Percentiles rank a stretch among this genome's conserved stretches.
These are phyloP conservation scores for Salinomyces thailandicus DNA, from an alignment of 2,329 filamentous ascomycete species.

Conservation along the genomic window DNA sequence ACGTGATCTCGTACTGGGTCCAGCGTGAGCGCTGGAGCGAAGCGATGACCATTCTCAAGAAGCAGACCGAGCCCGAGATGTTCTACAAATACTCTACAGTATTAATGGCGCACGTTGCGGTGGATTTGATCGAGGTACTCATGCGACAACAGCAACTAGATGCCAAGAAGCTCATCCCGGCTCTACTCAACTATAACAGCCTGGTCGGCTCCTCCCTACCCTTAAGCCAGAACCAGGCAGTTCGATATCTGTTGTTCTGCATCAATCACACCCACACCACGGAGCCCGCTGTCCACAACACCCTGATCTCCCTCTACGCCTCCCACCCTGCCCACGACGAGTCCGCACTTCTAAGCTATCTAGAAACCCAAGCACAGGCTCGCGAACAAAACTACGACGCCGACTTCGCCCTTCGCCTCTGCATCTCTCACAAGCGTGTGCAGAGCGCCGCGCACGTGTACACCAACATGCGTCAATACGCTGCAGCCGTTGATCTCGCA, in stretches of 20 bases:
- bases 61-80: slow-evolving; percentile 81
- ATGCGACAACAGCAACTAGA: slow-evolving; percentile 84
- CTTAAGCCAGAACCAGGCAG: slow-evolving; percentile 68
- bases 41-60: slow-evolving; percentile 78
- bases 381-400: slow-evolving; percentile 82
- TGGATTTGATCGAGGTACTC: slow-evolving; percentile 84
- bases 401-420: slow-evolving; percentile 89
- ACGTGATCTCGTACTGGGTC: slow-evolving; percentile 93
- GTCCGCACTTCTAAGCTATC: slow-evolving; percentile 72
- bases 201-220: slow-evolving; percentile 50
- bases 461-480: slow-evolving; percentile 88
- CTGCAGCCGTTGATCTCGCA: slow-evolving; percentile 85
- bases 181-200: slow-evolving; percentile 86
- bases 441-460: slow-evolving; percentile 96
- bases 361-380: slow-evolving; percentile 67
- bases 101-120: slow-evolving; percentile 79
- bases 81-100: slow-evolving; percentile 97
- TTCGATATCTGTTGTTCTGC: slow-evolving; percentile 86
- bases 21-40: slow-evolving; percentile 88
- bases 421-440: slow-evolving; percentile 87
- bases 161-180: slow-evolving; percentile 80
- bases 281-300: slow-evolving; percentile 88
- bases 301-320: slow-evolving; percentile 89
- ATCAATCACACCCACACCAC: slow-evolving; percentile 76
- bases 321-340: slow-evolving; percentile 76